These are phyloP conservation scores for Moniliella sp. DNA, from an alignment of 1,284 basidiomycete species.

Conservation along the genomic window DNA sequence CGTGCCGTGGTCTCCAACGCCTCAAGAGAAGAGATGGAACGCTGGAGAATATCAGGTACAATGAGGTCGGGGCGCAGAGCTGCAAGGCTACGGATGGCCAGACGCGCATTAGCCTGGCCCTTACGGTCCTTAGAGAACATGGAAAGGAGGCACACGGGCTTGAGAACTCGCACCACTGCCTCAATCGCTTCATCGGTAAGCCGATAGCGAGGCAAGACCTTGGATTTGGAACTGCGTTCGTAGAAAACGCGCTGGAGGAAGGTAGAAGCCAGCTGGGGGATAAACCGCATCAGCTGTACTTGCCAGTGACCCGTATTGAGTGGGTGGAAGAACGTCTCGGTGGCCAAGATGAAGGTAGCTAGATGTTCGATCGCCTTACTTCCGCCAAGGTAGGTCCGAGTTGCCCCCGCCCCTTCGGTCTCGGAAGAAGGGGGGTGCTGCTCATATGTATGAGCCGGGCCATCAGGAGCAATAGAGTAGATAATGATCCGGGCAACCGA, in stretches of 20 bases:
- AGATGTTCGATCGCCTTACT: conserved; percentile 73
- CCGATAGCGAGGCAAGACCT: conserved; percentile 42
- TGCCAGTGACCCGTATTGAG: conserved; percentile 30
- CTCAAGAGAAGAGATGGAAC: conserved; percentile 73
- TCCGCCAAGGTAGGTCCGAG: conserved; percentile 50
- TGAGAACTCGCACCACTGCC: conserved; percentile 58
- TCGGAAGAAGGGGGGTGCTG: not conserved
- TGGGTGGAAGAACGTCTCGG: conserved; percentile 78
- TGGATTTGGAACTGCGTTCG: conserved; percentile 48
- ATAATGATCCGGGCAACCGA: conserved; percentile 67
- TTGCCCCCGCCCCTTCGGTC: not conserved
- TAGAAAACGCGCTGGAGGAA: conserved; percentile 43
- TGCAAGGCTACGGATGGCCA: conserved; percentile 45
- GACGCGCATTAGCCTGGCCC: conserved; percentile 37
- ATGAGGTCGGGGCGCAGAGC: conserved; percentile 65
- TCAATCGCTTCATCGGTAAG: conserved; percentile 59
- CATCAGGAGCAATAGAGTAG: conserved; percentile 73
- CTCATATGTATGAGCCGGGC: conserved; percentile 35
- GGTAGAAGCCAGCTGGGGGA: conserved; percentile 59
- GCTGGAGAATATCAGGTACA: conserved; percentile 76
- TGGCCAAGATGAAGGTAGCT: conserved; percentile 68
- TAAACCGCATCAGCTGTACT: conserved; percentile 54
- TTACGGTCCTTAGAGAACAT: conserved; percentile 69
- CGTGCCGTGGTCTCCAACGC: conserved; percentile 38
- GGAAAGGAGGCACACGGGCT: conserved; percentile 68